Evolutionary conservation across 2,329 filamentous ascomycete species (phyloP).

Genomic region (Fusarium bulbicola): DNA sequence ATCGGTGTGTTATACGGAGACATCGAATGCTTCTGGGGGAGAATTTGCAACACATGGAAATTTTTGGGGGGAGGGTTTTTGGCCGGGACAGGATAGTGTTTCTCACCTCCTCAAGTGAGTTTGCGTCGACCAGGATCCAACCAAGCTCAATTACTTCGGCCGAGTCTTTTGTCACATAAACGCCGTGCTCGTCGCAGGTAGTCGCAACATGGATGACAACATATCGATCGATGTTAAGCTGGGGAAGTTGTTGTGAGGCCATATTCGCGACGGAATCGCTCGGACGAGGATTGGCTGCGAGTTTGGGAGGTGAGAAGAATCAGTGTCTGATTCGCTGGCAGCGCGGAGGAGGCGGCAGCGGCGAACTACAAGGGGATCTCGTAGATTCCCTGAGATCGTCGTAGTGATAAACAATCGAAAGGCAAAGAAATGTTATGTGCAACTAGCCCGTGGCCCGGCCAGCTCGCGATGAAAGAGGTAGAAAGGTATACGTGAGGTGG

Average conservation of each 20-base stretch:
- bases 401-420: constrained; percentile 36
- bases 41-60: neutral
- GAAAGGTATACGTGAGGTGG: constrained; percentile 34
- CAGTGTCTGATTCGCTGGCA: constrained; percentile 29
- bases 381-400: constrained; percentile 18
- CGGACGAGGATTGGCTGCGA: constrained; percentile 35
- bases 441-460: constrained; percentile 52
- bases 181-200: constrained; percentile 98
- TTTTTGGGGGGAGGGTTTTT: constrained; percentile 1
- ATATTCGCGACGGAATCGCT: constrained; percentile 45
- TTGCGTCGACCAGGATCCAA: constrained; percentile 95
- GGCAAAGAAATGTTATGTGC: constrained; percentile 36
- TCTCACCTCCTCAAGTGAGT: constrained; percentile 89
- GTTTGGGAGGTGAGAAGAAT: constrained; percentile 32
- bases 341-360: constrained; percentile 25
- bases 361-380: constrained; percentile 22
- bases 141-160: constrained; percentile 99
- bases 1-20: neutral
- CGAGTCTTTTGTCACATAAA: constrained; percentile 99
- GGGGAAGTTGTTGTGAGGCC: constrained; percentile 56
- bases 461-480: constrained; percentile 44
- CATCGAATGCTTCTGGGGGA: neutral
- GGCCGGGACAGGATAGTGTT: constrained; percentile 23
- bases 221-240: constrained; percentile 89
- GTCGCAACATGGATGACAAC: constrained; percentile 98